These are phyloP conservation scores for Dryas drummondii DNA, from an alignment of 306 rosid species.

Conservation along the genomic window DNA sequence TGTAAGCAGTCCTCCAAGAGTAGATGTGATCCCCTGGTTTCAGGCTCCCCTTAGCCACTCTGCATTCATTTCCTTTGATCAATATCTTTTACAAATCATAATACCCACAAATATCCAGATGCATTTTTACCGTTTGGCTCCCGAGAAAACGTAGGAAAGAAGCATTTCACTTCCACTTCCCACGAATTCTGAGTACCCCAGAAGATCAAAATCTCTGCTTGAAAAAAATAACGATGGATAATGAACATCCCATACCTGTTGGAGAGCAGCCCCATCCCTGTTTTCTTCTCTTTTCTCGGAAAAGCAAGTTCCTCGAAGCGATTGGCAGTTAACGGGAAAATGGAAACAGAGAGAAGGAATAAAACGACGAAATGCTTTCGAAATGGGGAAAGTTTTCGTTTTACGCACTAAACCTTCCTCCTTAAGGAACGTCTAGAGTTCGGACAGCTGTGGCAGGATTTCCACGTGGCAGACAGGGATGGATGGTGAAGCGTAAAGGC, in stretches of 20 bases:
- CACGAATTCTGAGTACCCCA: not conserved
- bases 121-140: too few relatives aligned
- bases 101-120: too few relatives aligned
- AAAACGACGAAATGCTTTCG: not conserved
- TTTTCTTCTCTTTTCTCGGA: not conserved
- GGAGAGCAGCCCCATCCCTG: constrained; percentile 63
- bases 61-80: constrained; percentile 28
- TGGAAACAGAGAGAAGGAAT: not conserved
- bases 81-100: not conserved
- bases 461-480: constrained; percentile 13
- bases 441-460: not conserved
- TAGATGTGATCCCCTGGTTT: constrained; percentile 93
- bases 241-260: constrained; percentile 48
- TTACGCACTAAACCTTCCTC: constrained; percentile 12
- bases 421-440: constrained; percentile 13
- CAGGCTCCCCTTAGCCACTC: constrained; percentile 55
- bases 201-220: not conserved
- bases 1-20: constrained; percentile 84
- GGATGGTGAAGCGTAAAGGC: not conserved
- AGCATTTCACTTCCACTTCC: not conserved
- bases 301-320: not conserved
- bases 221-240: not conserved
- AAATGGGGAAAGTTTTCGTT: not conserved
- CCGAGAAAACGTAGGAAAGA: too few relatives aligned
- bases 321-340: too few relatives aligned